Base-by-base conservation (phyloP, 768 basidiomycete species). In the Imleria badia region DNA sequence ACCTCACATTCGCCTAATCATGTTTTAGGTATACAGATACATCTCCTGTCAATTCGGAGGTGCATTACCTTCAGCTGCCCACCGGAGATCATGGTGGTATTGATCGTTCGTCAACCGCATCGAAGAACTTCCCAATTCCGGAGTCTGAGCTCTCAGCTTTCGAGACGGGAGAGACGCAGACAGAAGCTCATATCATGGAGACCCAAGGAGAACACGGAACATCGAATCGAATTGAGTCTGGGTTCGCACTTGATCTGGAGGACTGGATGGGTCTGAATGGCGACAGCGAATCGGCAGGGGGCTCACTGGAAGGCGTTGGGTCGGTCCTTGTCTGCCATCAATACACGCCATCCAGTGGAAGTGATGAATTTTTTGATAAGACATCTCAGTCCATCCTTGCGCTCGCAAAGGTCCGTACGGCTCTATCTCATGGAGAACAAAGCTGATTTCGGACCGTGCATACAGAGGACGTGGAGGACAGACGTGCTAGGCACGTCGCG, bases 361-460 rank as follows among this genome's bases (percentile, higher is more conserved):
- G n/a, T 8, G n/a, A n/a, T 10, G 20, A 15, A 12, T 17, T 11
- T 2, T 17, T 38, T 7, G 35, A 41, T 0, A 41, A 30, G 43
- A 47, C 10, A 22, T n/a, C 7, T 5, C 29, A 40, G 5, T 12
- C 9, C 9, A 20, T n/a, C 11, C 31, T 40, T 44, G 48, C 39
- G 9, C 31, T 51, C 20, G 26, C 15, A 5, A 55, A 22, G 60
- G 60, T 64, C 11, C 22, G 59, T 45, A n/a, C 17, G 7, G 10
- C 39, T 9, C 3, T 14, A 12, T 22, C 5, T 15, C 11, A 4
- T 30, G 19, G 20, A 10, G 26, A 39, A 38, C 10, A 19, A 30
- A n/a, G 20, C 59, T 57, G 23, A 64, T 26, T 29, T 14, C 20
- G 22, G n/a, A 9, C 14, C 22, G 9, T 42, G 22, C 23, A 15